These are phyloP conservation scores for Clohesyomyces aquaticus DNA, from an alignment of 495 filamentous ascomycete species.

Conservation along the genomic window DNA sequence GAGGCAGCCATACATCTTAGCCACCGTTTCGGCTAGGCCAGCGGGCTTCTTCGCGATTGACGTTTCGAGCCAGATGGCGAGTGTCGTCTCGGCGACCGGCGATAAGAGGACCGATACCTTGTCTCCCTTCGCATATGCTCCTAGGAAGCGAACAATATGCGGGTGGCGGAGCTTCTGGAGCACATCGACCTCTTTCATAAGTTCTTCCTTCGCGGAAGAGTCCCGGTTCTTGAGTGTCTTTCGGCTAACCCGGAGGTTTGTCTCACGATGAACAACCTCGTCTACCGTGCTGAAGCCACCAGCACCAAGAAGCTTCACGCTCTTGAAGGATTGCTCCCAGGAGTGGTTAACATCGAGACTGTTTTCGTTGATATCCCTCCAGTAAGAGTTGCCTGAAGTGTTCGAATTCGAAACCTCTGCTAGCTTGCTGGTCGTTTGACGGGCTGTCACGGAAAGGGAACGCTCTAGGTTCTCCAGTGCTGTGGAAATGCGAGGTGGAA, in stretches of 20 bases:
- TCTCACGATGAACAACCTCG: slow-evolving; percentile 35
- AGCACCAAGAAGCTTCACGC: slow-evolving; percentile 35
- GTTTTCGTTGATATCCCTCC: background rate
- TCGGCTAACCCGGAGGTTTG: slow-evolving; percentile 31
- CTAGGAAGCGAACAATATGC: slow-evolving; percentile 39
- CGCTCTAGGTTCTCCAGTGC: background rate
- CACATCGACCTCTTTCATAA: slow-evolving; percentile 36
- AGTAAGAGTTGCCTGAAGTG: background rate
- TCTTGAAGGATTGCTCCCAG: slow-evolving; percentile 28
- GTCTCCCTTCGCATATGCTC: slow-evolving; percentile 34
- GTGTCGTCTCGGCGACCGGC: slow-evolving; percentile 36
- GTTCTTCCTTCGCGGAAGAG: slow-evolving; percentile 21
- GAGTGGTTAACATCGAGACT: background rate
- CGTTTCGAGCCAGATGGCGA: slow-evolving; percentile 33
- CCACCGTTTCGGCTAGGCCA: slow-evolving; percentile 15
- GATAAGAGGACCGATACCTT: slow-evolving; percentile 39
- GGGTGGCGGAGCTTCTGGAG: slow-evolving; percentile 41
- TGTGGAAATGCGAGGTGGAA: background rate
- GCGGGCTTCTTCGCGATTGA: slow-evolving; percentile 4
- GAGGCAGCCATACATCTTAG: slow-evolving; percentile 39
- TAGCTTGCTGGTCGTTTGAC: background rate
- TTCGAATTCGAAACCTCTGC: too few relatives aligned
- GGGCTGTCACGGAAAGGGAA: background rate
- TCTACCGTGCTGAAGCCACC: slow-evolving; percentile 40
- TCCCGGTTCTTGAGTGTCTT: slow-evolving; percentile 39